Evolutionary conservation across 805 yeast species (phyloP).

Genomic region (Candida stauntonica): DNA sequence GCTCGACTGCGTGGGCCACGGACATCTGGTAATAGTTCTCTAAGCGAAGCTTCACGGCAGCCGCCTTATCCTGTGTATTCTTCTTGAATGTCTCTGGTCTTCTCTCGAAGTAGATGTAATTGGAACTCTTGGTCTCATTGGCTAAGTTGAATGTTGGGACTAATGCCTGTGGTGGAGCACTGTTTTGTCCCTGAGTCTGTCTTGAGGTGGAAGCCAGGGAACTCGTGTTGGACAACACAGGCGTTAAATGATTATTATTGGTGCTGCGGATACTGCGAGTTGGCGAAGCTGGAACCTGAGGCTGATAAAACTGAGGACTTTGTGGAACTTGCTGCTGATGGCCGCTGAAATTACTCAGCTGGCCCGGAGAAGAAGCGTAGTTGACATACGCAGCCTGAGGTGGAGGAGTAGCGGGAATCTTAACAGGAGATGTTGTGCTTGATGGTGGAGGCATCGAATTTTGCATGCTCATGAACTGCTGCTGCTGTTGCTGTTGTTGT

Average conservation of each 20-base stretch:
- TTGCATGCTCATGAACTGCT: slow-evolving; percentile 26
- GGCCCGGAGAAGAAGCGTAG: slow-evolving; percentile 24
- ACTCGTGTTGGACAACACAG: slow-evolving; percentile 23
- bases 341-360: slow-evolving; percentile 16
- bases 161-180: not conserved
- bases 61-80: slow-evolving; percentile 28
- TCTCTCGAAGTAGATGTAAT: slow-evolving; percentile 28
- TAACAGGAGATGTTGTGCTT: slow-evolving; percentile 14
- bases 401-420: slow-evolving; percentile 22
- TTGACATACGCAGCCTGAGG: slow-evolving; percentile 12
- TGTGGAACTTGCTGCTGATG: slow-evolving; percentile 26
- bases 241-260: slow-evolving; percentile 23
- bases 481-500: slow-evolving; percentile 24
- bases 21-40: slow-evolving; percentile 92
- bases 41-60: slow-evolving; percentile 64
- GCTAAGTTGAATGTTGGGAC: slow-evolving; percentile 14
- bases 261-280: slow-evolving; percentile 28
- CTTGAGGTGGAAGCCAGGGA: slow-evolving; percentile 20
- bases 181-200: slow-evolving; percentile 9
- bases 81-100: slow-evolving; percentile 29
- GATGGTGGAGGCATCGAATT: slow-evolving; percentile 29
- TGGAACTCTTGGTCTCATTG: slow-evolving; percentile 13
- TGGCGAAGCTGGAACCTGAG: slow-evolving; percentile 32
- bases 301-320: slow-evolving; percentile 26
- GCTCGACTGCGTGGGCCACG: slow-evolving; percentile 87